Percentiles rank a stretch among this genome's conserved stretches.
Evolutionary conservation across 148 eudicot genomes (phyloP).

Genomic region (Rhododendron ovatum): DNA sequence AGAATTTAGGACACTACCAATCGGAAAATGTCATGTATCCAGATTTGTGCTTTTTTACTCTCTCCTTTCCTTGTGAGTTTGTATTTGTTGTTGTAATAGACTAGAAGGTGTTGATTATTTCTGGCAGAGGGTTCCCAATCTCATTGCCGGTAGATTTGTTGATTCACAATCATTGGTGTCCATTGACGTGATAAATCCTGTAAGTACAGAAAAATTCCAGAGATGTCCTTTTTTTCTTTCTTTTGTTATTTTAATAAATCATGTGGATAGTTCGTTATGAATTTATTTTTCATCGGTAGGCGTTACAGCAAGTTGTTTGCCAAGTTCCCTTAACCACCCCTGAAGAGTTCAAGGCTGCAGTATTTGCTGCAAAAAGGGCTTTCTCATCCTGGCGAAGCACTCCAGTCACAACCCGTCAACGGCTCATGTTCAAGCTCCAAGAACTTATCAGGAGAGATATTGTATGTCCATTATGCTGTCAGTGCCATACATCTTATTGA

Average conservation of each 20-base stretch:
- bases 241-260: neutral
- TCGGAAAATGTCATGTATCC: neutral
- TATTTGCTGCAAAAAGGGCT: conserved; percentile 63
- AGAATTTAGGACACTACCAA: neutral
- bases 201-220: conserved; percentile 24
- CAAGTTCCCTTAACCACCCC: conserved; percentile 60
- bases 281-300: conserved; percentile 33
- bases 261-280: neutral
- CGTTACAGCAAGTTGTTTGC: conserved; percentile 65
- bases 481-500: neutral
- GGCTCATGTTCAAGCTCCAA: conserved; percentile 57
- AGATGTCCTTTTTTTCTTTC: conserved; percentile 1
- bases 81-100: neutral
- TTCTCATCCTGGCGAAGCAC: conserved; percentile 57
- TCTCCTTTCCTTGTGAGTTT: neutral
- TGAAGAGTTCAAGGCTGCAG: conserved; percentile 65
- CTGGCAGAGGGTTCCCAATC: conserved; percentile 48
- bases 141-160: conserved; percentile 60
- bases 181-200: conserved; percentile 65
- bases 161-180: conserved; percentile 44
- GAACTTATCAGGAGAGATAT: conserved; percentile 66
- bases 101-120: neutral
- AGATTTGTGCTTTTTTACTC: neutral
- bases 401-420: conserved; percentile 50
- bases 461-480: conserved; percentile 27